A percentile compares a stretch with the other conserved stretches of the same genome.
phyloP scores from a whole-genome alignment of 768 basidiomycete species.

The Suillus paluster region DNA sequence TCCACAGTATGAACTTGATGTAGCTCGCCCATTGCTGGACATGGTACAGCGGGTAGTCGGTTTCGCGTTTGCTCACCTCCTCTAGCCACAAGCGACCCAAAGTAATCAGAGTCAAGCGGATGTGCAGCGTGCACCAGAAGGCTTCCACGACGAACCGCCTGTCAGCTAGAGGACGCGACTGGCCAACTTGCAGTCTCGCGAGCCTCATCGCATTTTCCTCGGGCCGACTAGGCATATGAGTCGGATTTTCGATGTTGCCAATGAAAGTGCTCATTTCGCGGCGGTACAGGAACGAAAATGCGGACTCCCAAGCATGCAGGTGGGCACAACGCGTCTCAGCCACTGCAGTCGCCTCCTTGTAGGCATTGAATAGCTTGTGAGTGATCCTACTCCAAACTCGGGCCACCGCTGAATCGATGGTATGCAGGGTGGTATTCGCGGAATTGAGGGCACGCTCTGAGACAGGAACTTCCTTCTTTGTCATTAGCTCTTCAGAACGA shows the following conservation, averaged over 20 bases:
- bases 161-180: conserved; percentile 61
- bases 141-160: conserved; percentile 65
- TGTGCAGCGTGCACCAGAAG: conserved; percentile 54
- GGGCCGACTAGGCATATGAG: conserved; percentile 43
- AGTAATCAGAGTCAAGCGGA: conserved; percentile 55
- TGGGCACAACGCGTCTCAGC: conserved; percentile 58
- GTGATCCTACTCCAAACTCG: conserved; percentile 46
- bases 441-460: conserved; percentile 35
- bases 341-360: conserved; percentile 44
- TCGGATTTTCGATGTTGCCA: conserved; percentile 38
- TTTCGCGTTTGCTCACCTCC: conserved; percentile 26
- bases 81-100: conserved; percentile 48
- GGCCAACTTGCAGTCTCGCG: conserved; percentile 57
- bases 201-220: conserved; percentile 54
- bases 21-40: conserved; percentile 50
- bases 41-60: conserved; percentile 18
- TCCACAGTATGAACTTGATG: conserved; percentile 47
- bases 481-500: conserved; percentile 20
- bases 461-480: conserved; percentile 25
- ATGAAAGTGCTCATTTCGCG: conserved; percentile 45
- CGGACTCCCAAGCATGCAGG: conserved; percentile 61
- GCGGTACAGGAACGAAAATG: conserved; percentile 55
- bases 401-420: conserved; percentile 35
- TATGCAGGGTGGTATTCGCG: conserved; percentile 25
- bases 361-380: conserved; percentile 40